A percentile compares a stretch with the other conserved stretches of the same genome.
Evolutionary conservation across 352 stramenopile genomes (phyloP).

Genomic region (Phytophthora colocasiae): DNA sequence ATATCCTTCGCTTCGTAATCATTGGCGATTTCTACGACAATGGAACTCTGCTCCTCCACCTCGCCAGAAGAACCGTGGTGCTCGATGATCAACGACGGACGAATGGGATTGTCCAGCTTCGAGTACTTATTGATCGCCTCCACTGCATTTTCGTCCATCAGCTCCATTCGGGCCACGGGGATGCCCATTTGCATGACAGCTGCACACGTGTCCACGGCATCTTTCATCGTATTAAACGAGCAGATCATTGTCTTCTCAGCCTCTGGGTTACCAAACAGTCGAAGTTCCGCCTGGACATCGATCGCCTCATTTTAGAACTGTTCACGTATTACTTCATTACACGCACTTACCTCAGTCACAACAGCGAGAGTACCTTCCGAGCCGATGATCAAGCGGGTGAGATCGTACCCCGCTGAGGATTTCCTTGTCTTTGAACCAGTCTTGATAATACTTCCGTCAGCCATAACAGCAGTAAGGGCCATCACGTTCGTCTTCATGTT

Average conservation of each 20-base stretch:
- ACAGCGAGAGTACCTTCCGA: constrained; percentile 95
- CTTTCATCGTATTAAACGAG: constrained; percentile 90
- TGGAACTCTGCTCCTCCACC: constrained; percentile 86
- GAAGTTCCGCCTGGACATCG: constrained; percentile 77
- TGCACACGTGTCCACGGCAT: constrained; percentile 79
- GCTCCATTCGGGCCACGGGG: constrained; percentile 82
- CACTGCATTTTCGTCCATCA: constrained; percentile 84
- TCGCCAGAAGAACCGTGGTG: constrained; percentile 82
- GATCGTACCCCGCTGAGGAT: constrained; percentile 96
- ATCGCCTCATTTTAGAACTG: constrained; percentile 2
- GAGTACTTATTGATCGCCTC: constrained; percentile 85
- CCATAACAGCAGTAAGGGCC: constrained; percentile 92
- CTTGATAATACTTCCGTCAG: constrained; percentile 84
- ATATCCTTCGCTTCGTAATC: constrained; percentile 87
- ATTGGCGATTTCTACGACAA: constrained; percentile 85
- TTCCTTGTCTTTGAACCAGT: constrained; percentile 94
- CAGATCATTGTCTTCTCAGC: constrained; percentile 92
- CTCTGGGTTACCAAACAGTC: constrained; percentile 92
- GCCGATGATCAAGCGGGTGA: constrained; percentile 94
- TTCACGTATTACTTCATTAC: neutral
- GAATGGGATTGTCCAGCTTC: constrained; percentile 73
- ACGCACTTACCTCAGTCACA: constrained; percentile 88
- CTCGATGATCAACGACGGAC: constrained; percentile 95
- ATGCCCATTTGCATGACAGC: constrained; percentile 89
- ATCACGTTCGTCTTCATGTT: constrained; percentile 98